Evolutionary conservation across 2,329 filamentous ascomycete species (phyloP).

Genomic region (Teratosphaeria viscida): DNA sequence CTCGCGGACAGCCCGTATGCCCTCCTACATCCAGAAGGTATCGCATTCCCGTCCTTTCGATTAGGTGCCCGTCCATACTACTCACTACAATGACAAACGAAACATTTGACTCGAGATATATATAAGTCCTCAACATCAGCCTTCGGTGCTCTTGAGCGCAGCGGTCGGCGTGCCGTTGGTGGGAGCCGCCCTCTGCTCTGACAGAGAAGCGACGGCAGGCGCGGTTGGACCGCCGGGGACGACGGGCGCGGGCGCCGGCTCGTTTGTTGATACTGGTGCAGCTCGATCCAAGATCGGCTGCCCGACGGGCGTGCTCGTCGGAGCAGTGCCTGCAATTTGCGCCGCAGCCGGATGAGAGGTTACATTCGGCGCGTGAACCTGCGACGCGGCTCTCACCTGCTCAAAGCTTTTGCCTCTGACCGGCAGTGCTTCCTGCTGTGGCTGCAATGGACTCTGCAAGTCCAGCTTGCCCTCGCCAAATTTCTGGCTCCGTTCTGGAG

Average conservation of each 20-base stretch:
- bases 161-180: background rate
- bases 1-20: background rate
- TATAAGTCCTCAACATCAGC: background rate
- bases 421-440: constrained; percentile 9
- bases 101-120: background rate
- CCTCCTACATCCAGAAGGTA: background rate
- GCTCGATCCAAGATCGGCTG: constrained; percentile 5
- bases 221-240: background rate
- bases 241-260: background rate
- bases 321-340: background rate
- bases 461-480: constrained; percentile 18
- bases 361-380: background rate
- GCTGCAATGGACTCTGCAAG: constrained; percentile 3
- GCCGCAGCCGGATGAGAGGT: background rate
- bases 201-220: background rate
- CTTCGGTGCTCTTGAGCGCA: background rate
- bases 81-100: background rate
- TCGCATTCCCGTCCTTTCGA: background rate
- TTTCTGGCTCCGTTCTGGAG: constrained; percentile 23
- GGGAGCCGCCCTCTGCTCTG: background rate
- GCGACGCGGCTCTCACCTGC: background rate
- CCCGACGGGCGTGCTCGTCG: background rate
- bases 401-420: constrained; percentile 8
- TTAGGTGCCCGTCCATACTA: background rate
- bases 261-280: constrained; percentile 7